These are phyloP conservation scores for Pugionium cornutum DNA, from an alignment of 345 rosid species.

Conservation along the genomic window DNA sequence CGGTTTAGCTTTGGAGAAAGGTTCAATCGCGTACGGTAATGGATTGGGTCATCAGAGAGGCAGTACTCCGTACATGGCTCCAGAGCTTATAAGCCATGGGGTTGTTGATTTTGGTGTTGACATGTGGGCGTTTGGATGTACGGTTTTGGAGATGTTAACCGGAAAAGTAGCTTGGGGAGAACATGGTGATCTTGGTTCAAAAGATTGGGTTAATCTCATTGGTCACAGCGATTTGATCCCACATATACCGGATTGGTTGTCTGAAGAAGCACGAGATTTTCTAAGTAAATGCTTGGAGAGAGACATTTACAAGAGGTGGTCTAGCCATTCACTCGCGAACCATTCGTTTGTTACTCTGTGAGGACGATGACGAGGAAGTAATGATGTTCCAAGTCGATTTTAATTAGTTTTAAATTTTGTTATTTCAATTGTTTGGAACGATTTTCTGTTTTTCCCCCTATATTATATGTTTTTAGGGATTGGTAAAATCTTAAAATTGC, in stretches of 20 bases:
- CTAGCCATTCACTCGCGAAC: neutral
- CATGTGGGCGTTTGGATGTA: slow-evolving; percentile 23
- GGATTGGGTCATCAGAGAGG: slow-evolving; percentile 26
- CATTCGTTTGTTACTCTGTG: slow-evolving; percentile 8
- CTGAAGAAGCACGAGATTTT: slow-evolving; percentile 18
- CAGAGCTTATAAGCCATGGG: slow-evolving; percentile 4
- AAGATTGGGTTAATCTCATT: neutral
- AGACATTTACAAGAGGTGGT: slow-evolving; percentile 5
- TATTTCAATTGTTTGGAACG: neutral
- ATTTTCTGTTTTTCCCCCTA: neutral
- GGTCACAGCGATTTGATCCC: slow-evolving; percentile 6
- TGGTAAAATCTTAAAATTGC: neutral
- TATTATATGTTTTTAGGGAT: neutral
- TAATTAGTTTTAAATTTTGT: too few species aligned
- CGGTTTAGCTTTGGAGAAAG: slow-evolving; percentile 26
- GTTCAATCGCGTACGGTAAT: slow-evolving; percentile 1
- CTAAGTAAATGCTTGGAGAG: slow-evolving; percentile 23
- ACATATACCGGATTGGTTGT: slow-evolving; percentile 1
- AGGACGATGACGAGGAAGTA: neutral
- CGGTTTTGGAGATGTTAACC: slow-evolving; percentile 26
- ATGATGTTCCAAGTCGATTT: neutral
- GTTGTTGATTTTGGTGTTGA: slow-evolving; percentile 18
- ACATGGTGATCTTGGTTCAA: neutral
- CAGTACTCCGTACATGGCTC: slow-evolving; percentile 8
- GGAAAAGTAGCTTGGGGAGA: neutral